Conservation (phyloP, 1,284 basidiomycete species). For the Ustilago hordei region DNA sequence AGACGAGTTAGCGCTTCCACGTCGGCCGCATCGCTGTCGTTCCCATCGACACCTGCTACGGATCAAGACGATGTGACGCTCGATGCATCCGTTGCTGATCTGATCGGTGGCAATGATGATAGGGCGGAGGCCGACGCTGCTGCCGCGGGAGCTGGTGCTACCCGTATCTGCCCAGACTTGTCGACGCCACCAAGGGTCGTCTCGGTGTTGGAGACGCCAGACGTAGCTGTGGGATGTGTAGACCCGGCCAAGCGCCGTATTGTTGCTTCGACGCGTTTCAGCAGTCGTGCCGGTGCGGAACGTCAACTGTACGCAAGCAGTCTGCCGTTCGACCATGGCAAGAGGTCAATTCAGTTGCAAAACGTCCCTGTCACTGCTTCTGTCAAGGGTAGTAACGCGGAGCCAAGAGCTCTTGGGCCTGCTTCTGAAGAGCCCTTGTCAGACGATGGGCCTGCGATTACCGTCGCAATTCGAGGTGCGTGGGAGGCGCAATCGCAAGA, state of each 20-base stretch:
- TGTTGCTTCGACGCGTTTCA: constrained; percentile 85
- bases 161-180: constrained; percentile 59
- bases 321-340: constrained; percentile 44
- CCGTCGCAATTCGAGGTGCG: constrained; percentile 55
- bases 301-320: constrained; percentile 71
- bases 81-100: constrained; percentile 3
- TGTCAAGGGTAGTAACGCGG: neutral
- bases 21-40: constrained; percentile 32
- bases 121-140: neutral
- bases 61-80: constrained; percentile 10
- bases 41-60: constrained; percentile 26
- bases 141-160: constrained; percentile 9
- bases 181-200: constrained; percentile 51
- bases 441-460: neutral
- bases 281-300: constrained; percentile 81
- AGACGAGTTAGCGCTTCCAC: constrained; percentile 20
- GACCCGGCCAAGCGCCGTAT: constrained; percentile 74
- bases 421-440: neutral
- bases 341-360: constrained; percentile 37
- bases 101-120: neutral
- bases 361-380: neutral
- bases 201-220: constrained; percentile 53
- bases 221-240: constrained; percentile 58
- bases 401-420: neutral
- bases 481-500: constrained; percentile 49